Conservation (phyloP, 2,329 filamentous ascomycete species). For the Cordyceps farinosa region DNA sequence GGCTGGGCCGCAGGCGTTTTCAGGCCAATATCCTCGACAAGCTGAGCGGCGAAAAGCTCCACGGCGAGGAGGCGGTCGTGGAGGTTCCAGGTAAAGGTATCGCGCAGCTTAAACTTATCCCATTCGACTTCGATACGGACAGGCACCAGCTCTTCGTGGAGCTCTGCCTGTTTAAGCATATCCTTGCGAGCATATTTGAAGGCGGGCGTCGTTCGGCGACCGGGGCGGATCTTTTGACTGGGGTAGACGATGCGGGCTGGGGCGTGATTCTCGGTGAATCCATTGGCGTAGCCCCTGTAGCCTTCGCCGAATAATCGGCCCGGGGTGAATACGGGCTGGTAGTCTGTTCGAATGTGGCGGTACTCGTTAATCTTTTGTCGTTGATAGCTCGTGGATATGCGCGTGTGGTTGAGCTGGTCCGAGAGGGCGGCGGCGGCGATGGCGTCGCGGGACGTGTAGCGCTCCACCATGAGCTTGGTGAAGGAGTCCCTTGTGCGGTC, state of each 20-base stretch:
- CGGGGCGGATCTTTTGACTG: slow-evolving; percentile 68
- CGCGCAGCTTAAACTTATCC: slow-evolving; percentile 91
- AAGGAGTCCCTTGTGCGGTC: slow-evolving; percentile 56
- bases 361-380: slow-evolving; percentile 69
- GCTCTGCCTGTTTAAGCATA: slow-evolving; percentile 79
- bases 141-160: slow-evolving; percentile 86
- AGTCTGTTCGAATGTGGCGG: slow-evolving; percentile 54
- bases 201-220: slow-evolving; percentile 69
- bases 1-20: slow-evolving; percentile 67
- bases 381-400: slow-evolving; percentile 59
- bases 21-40: slow-evolving; percentile 86
- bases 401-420: slow-evolving; percentile 49
- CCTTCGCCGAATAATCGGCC: slow-evolving; percentile 65
- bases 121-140: slow-evolving; percentile 89
- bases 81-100: slow-evolving; percentile 98
- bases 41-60: slow-evolving; percentile 80
- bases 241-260: slow-evolving; percentile 77
- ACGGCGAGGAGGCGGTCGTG: slow-evolving; percentile 80
- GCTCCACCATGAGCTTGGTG: slow-evolving; percentile 51
- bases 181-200: slow-evolving; percentile 76
- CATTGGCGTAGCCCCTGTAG: slow-evolving; percentile 87
- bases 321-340: slow-evolving; percentile 53
- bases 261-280: slow-evolving; percentile 67
- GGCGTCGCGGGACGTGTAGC: slow-evolving; percentile 52
- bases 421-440: slow-evolving; percentile 51